Evolutionary conservation across 2,329 filamentous ascomycete genomes (phyloP).

Genomic region (Fusarium fujikuroi): DNA sequence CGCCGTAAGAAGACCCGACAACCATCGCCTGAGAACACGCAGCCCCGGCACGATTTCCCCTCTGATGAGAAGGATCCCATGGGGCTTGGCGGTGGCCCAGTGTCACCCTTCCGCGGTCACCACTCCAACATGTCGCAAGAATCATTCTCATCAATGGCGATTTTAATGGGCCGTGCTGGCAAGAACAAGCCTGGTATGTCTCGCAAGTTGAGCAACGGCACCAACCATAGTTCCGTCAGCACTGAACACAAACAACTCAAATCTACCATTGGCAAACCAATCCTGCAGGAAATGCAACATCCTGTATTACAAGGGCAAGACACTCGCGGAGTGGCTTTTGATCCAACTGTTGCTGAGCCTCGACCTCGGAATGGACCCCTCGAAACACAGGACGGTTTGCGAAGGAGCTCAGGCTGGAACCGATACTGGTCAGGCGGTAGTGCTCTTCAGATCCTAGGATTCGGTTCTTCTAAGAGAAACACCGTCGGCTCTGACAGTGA

Average conservation of each 20-base stretch:
- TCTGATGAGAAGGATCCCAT: constrained; percentile 68
- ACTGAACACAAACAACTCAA: constrained; percentile 72
- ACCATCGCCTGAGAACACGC: constrained; percentile 54
- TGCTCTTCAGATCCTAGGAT: constrained; percentile 72
- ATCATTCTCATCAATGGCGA: constrained; percentile 72
- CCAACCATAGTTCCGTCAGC: constrained; percentile 58
- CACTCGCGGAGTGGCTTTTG: constrained; percentile 55
- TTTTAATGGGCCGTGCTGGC: constrained; percentile 71
- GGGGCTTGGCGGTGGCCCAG: constrained; percentile 58
- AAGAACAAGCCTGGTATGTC: constrained; percentile 56
- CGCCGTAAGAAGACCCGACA: constrained; percentile 59
- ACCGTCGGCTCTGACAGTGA: constrained; percentile 67
- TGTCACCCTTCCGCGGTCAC: constrained; percentile 61
- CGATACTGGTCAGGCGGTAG: constrained; percentile 81
- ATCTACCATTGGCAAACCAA: constrained; percentile 70
- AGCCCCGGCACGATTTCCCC: constrained; percentile 54
- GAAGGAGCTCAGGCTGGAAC: constrained; percentile 80
- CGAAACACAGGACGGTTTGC: constrained; percentile 56
- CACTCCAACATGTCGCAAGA: constrained; percentile 63
- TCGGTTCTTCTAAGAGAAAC: constrained; percentile 60
- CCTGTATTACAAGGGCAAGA: constrained; percentile 52
- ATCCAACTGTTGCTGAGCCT: constrained; percentile 48
- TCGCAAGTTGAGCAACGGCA: constrained; percentile 67
- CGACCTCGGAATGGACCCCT: constrained; percentile 49
- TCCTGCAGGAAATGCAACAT: constrained; percentile 57